phyloP scores from a whole-genome alignment of 2,329 filamentous ascomycete genomes.

The Arthrinium puccinioides region DNA sequence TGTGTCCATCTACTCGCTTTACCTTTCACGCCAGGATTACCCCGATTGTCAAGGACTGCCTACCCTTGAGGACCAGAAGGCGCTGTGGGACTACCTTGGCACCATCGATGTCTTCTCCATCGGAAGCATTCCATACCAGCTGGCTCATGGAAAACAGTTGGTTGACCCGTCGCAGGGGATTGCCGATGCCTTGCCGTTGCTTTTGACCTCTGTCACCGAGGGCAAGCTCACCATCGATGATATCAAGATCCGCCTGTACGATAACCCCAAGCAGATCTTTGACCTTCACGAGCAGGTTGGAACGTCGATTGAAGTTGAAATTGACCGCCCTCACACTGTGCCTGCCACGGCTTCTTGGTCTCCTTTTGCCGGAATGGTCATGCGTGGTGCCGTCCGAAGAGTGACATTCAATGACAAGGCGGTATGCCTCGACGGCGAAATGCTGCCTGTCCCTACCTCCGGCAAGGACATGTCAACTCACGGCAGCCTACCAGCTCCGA shows the following conservation, averaged over 20 bases:
- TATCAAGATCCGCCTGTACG: constrained; percentile 62
- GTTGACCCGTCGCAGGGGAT: constrained; percentile 60
- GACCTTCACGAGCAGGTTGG: constrained; percentile 75
- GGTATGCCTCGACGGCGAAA: constrained; percentile 65
- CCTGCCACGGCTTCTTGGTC: constrained; percentile 50
- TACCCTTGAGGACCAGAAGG: constrained; percentile 59
- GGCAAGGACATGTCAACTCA: constrained; percentile 74
- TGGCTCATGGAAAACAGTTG: constrained; percentile 48
- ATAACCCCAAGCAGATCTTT: constrained; percentile 75
- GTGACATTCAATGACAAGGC: constrained; percentile 71
- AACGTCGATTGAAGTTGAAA: constrained; percentile 66
- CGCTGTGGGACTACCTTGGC: constrained; percentile 65
- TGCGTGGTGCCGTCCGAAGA: constrained; percentile 65
- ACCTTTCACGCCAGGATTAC: constrained; percentile 64
- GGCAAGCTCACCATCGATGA: constrained; percentile 68
- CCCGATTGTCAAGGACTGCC: constrained; percentile 61
- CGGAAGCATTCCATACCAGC: constrained; percentile 70
- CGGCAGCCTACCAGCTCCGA: constrained; percentile 32
- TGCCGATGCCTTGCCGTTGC: constrained; percentile 63
- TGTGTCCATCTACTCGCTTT: constrained; percentile 72
- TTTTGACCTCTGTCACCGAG: constrained; percentile 69
- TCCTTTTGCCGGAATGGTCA: constrained; percentile 61
- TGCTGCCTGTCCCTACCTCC: constrained; percentile 46
- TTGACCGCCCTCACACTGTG: constrained; percentile 63
- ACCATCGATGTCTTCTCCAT: constrained; percentile 75